Evolutionary conservation across 2,329 filamentous ascomycete genomes (phyloP).

Genomic region (Trichophyton rubrum): DNA sequence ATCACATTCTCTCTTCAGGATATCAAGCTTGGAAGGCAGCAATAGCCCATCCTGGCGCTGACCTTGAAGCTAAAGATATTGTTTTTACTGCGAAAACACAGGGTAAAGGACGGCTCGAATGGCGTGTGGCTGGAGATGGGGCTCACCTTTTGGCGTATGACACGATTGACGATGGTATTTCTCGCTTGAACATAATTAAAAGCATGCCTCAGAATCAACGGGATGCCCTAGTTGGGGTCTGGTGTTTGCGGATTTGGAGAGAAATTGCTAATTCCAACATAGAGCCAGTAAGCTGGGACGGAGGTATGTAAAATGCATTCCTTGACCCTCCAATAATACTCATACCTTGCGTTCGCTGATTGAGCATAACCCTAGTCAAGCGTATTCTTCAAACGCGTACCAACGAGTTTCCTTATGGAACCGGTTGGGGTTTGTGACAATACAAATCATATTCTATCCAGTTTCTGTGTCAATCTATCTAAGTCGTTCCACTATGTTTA

Average conservation of each 20-base stretch:
- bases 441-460: background rate
- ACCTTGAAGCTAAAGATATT: background rate
- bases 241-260: background rate
- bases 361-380: background rate
- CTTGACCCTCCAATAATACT: background rate
- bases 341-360: background rate
- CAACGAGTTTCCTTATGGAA: background rate
- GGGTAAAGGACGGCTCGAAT: background rate
- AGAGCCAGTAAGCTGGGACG: background rate
- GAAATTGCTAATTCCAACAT: background rate
- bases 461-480: background rate
- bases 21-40: background rate
- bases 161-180: background rate
- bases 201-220: background rate
- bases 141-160: background rate
- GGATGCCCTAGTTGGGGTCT: background rate
- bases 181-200: background rate
- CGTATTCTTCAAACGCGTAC: background rate
- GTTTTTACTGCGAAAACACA: background rate
- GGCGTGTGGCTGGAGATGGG: background rate
- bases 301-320: background rate
- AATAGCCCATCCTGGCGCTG: background rate
- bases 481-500: constrained; percentile 58
- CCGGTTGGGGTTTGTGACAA: background rate
- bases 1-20: background rate